Evolutionary conservation across 306 rosid species (phyloP).

Genomic region (Neltuma alba): DNA sequence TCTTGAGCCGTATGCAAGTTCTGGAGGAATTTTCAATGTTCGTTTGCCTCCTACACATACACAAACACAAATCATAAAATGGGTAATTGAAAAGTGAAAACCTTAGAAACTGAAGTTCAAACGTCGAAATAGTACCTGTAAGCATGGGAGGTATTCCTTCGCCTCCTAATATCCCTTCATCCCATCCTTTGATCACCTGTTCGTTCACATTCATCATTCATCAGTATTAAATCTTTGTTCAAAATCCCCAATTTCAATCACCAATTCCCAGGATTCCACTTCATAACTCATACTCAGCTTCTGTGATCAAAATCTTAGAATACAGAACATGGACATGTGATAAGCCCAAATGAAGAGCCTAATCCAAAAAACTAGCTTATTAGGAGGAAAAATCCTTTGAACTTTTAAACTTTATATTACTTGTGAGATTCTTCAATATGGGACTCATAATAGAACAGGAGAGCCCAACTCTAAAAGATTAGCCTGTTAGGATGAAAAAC

Average conservation of each 20-base stretch:
- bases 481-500: too few species aligned
- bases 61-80: slow-evolving; percentile 1
- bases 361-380: too few species aligned
- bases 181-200: slow-evolving; percentile 99
- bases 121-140: slow-evolving; percentile 68
- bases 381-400: too few species aligned
- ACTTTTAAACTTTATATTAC: too few species aligned
- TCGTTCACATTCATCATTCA: slow-evolving; percentile 3
- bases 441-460: too few species aligned
- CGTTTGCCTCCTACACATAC: slow-evolving; percentile 75
- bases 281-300: background rate
- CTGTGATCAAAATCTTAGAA: background rate
- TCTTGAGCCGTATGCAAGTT: slow-evolving; percentile 86
- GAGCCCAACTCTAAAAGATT: too few species aligned
- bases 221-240: background rate
- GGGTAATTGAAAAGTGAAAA: background rate
- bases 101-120: background rate
- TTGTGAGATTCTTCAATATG: too few species aligned
- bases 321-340: background rate
- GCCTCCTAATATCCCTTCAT: slow-evolving; percentile 87
- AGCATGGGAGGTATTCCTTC: slow-evolving; percentile 98
- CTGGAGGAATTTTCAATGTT: slow-evolving; percentile 82
- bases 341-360: too few species aligned
- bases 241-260: background rate
- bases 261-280: background rate